phyloP scores from a whole-genome alignment of 1,284 basidiomycete species.

The Chalciporus sp. region DNA sequence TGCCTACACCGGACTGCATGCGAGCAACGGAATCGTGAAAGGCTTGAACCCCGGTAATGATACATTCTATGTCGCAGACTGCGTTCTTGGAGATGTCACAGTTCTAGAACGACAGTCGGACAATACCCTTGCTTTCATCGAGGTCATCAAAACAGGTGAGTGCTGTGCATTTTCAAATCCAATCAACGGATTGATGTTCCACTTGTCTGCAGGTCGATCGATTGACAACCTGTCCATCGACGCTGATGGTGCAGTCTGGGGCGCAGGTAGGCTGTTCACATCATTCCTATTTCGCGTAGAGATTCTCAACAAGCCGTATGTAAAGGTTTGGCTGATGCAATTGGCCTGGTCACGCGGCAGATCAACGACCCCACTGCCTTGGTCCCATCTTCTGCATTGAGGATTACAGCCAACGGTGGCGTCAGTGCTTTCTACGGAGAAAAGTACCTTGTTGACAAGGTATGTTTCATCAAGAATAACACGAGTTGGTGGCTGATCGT shows the following conservation, averaged over 20 bases:
- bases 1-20: conserved; percentile 45
- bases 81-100: conserved; percentile 43
- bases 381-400: conserved; percentile 50
- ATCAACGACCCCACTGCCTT: conserved; percentile 40
- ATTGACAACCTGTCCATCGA: conserved; percentile 64
- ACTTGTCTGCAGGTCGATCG: conserved; percentile 39
- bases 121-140: conserved; percentile 51
- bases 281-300: neutral
- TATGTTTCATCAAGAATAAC: conserved; percentile 24
- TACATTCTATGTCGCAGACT: conserved; percentile 58
- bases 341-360: conserved; percentile 37
- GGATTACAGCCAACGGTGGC: conserved; percentile 57
- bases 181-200: neutral
- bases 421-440: conserved; percentile 58
- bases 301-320: neutral
- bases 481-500: conserved; percentile 8
- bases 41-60: conserved; percentile 44
- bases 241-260: conserved; percentile 57
- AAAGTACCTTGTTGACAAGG: conserved; percentile 65
- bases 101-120: conserved; percentile 59
- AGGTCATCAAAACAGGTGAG: conserved; percentile 47
- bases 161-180: conserved; percentile 5
- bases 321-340: conserved; percentile 32
- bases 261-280: conserved; percentile 44
- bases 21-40: conserved; percentile 59